Evolutionary conservation across 768 basidiomycete genomes (phyloP).

Genomic region (Mycena alexandri): DNA sequence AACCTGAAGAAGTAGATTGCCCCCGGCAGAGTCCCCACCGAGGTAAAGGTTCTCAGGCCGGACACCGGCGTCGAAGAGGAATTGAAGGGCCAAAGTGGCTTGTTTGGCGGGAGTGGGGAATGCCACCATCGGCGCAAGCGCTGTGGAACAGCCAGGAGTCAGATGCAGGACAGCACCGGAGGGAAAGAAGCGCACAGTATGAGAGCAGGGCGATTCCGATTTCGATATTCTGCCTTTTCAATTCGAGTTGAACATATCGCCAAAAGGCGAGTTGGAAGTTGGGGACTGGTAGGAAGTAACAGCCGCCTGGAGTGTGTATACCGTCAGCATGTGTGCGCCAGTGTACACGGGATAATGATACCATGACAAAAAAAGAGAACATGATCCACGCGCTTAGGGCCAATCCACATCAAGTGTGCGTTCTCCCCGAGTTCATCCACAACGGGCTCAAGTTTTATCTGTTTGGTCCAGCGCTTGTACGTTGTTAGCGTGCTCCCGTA

Average conservation of each 20-base stretch:
- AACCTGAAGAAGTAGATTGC: constrained; percentile 50
- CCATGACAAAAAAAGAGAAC: constrained; percentile 51
- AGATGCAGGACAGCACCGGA: neutral
- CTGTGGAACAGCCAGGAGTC: constrained; percentile 35
- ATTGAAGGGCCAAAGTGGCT: constrained; percentile 45
- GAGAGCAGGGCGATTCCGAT: constrained; percentile 1
- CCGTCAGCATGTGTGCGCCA: too few species aligned
- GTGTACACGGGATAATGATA: constrained; percentile 9
- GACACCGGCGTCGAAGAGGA: constrained; percentile 48
- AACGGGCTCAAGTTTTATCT: constrained; percentile 30
- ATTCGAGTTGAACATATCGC: constrained; percentile 6
- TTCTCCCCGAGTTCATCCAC: constrained; percentile 45
- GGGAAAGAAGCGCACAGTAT: constrained; percentile 1
- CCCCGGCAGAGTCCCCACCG: constrained; percentile 58
- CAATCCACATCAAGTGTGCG: constrained; percentile 49
- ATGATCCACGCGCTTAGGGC: constrained; percentile 44
- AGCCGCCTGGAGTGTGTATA: neutral
- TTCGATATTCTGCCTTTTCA: constrained; percentile 3
- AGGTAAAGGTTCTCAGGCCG: constrained; percentile 49
- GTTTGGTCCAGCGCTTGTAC: constrained; percentile 40
- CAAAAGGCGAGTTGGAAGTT: constrained; percentile 3
- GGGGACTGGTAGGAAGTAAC: constrained; percentile 1
- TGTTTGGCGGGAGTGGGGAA: constrained; percentile 55
- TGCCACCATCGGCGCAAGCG: constrained; percentile 47
- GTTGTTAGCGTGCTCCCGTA: constrained; percentile 40